Evolutionary conservation across 2,329 filamentous ascomycete species (phyloP), one percentile per base, ranked within the genome.

Genomic region (Fusarium kyushuense): DNA sequence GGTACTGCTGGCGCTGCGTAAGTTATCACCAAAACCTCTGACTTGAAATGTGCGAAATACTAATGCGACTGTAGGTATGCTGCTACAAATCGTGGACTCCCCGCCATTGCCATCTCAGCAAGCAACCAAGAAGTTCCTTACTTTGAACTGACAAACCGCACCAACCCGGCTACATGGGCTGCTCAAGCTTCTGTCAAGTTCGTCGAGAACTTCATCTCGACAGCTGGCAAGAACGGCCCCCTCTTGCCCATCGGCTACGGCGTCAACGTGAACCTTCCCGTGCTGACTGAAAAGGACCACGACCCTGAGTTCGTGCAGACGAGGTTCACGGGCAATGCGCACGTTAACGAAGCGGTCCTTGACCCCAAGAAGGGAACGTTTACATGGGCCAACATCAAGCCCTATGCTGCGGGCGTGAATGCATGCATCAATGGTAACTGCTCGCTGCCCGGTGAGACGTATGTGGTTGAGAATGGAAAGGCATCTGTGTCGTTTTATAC

Each of bases 371-470:
- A 80, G 4, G 80, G 81, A 0, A 75, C 81, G 1, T 86, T 87
- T 66, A 76, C 65, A 1, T 83, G 78, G 72, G 77, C 72, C 1
- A 80, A 80, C 54, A 76, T 81, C 19, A 75, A 76, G 33, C 78
- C 79, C 3, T 75, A 75, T 49, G 65, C 76, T 5, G 78, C 76
- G 1, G 83, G 81, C 2, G 76, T 83, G 3, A 86, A 86, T 54
- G 71, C 76, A 2, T 85, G 83, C 58, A 82, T 85, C 66, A 85
- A 86, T 48, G 84, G 84, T 1, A 80, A 86, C 55, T 84, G 83
- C 71, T 75, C 72, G 9, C 71, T 86, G n/a, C 82, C 83, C 0
- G 83, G 84, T 0, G 84, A 87, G 78, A 84, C 83, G 1, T 79
- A 78, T 38, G 76, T 85, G 3, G 78, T 86, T 13, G 77, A 79